phyloP scores from a whole-genome alignment of 192 early-diverging fungal genomes.

The Podila epicladia region DNA sequence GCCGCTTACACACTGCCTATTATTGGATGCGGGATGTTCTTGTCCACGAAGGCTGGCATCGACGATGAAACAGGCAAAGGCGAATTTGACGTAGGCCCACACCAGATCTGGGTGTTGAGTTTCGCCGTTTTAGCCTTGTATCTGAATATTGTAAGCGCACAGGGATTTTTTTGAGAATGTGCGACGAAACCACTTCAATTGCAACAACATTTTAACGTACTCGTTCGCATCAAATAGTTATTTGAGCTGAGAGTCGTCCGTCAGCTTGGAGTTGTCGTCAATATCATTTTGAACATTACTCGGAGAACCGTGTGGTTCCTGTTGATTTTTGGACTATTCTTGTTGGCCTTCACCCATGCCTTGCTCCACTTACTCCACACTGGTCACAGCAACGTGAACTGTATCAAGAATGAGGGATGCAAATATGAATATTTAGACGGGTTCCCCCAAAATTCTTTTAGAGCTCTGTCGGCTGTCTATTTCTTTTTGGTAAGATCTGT shows the following conservation, averaged over 20 bases:
- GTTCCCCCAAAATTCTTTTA: not conserved
- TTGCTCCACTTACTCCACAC: conserved; percentile 36
- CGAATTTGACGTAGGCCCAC: not conserved
- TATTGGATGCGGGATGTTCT: conserved; percentile 22
- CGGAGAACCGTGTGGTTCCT: conserved; percentile 32
- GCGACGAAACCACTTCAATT: too few species aligned
- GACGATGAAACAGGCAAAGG: not conserved
- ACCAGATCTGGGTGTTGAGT: conserved; percentile 34
- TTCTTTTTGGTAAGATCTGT: conserved; percentile 32
- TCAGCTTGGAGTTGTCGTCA: conserved; percentile 41
- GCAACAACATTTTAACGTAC: not conserved
- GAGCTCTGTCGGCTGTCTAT: conserved; percentile 23
- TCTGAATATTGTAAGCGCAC: conserved; percentile 32
- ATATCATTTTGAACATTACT: conserved; percentile 40
- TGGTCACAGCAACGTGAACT: not conserved
- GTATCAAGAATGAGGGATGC: not conserved
- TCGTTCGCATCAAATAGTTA: conserved; percentile 4
- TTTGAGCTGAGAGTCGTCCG: conserved; percentile 38
- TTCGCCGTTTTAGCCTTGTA: conserved; percentile 37
- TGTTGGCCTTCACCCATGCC: conserved; percentile 38
- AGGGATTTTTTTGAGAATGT: not conserved
- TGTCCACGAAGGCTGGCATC: not conserved
- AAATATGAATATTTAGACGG: not conserved
- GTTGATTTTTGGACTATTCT: conserved; percentile 30
- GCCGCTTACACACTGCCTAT: conserved; percentile 18